Evolutionary conservation across 306 rosid genomes (phyloP).

Genomic region (Lathyrus sativus): DNA sequence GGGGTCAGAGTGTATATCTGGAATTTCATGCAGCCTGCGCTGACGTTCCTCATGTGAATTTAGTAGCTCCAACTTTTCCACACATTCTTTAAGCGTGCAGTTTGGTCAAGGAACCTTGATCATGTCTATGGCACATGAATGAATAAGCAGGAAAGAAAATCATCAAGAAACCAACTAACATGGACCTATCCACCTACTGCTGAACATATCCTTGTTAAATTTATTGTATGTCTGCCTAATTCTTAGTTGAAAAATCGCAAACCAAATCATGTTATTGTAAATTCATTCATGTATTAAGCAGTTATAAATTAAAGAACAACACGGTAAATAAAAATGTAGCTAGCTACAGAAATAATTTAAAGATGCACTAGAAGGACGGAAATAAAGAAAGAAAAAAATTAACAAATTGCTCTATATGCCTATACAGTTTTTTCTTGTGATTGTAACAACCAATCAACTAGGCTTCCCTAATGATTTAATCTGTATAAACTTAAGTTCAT

Average conservation of each 20-base stretch:
- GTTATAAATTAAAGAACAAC: not conserved
- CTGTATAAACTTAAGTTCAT: conserved; percentile 4
- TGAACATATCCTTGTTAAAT: conserved; percentile 30
- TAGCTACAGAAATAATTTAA: conserved; percentile 7
- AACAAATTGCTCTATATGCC: conserved; percentile 28
- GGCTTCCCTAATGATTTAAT: conserved; percentile 17
- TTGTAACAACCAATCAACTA: conserved; percentile 29
- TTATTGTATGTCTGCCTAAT: conserved; percentile 7
- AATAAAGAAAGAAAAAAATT: not conserved
- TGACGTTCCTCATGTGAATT: conserved; percentile 73
- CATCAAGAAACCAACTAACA: conserved; percentile 27
- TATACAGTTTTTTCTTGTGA: conserved; percentile 11
- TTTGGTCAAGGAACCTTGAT: conserved; percentile 70
- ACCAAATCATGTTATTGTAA: conserved; percentile 28
- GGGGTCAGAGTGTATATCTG: conserved; percentile 74
- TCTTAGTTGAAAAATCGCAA: conserved; percentile 26
- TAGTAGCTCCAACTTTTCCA: conserved; percentile 73
- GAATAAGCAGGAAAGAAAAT: conserved; percentile 20
- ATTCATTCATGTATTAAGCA: conserved; percentile 29
- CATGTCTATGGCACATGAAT: conserved; percentile 33
- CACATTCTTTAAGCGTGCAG: conserved; percentile 66
- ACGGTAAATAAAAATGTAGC: conserved; percentile 19
- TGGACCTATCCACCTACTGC: conserved; percentile 27
- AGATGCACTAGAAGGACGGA: conserved; percentile 15
- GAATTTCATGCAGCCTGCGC: conserved; percentile 66